Conservation (phyloP, 257 asterid species). For the Nicotiana obtusifolia region DNA sequence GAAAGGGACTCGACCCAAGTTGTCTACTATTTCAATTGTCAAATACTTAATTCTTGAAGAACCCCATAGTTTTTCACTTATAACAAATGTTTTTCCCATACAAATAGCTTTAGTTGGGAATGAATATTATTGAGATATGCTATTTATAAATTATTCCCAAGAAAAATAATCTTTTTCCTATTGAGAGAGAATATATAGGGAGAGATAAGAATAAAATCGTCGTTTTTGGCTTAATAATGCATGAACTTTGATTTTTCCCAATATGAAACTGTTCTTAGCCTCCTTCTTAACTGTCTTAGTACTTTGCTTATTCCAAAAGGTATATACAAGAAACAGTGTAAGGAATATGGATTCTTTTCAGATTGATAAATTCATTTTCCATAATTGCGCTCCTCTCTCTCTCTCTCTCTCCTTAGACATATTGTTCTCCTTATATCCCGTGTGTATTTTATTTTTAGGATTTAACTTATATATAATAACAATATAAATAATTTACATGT, state of each 20-base stretch:
- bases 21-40: background rate
- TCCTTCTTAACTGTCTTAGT: background rate
- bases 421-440: background rate
- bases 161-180: background rate
- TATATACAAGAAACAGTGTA: background rate
- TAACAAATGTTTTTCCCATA: background rate
- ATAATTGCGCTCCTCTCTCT: background rate
- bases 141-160: background rate
- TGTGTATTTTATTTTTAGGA: no score
- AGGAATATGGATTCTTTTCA: background rate
- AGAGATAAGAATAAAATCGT: background rate
- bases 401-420: background rate
- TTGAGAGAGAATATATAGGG: background rate
- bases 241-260: background rate
- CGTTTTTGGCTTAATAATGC: background rate
- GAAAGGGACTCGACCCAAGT: conserved; percentile 3
- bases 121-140: background rate
- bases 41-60: background rate
- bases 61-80: conserved; percentile 1
- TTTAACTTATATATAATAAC: no score
- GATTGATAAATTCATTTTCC: background rate
- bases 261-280: background rate
- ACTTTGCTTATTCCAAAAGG: background rate
- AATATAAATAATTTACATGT: no score
- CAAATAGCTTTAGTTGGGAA: background rate